phyloP scores from a whole-genome alignment of 192 early-diverging fungal genomes.

The Piromyces sp. region DNA sequence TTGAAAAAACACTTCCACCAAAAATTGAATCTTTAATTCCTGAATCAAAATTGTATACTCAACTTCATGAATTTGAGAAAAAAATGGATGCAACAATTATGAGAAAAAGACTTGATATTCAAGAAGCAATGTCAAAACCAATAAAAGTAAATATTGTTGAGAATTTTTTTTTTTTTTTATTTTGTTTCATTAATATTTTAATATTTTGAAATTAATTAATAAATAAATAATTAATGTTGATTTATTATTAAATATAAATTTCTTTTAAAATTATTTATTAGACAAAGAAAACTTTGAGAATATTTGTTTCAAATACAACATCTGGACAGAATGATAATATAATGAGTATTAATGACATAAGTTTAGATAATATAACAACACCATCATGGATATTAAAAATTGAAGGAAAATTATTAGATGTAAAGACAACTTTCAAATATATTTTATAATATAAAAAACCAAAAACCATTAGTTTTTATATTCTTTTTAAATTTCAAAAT shows the following conservation, averaged over 20 bases:
- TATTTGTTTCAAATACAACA: not conserved
- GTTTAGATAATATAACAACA: not conserved
- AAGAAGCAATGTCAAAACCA: slow-evolving; percentile 62
- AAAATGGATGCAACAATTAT: slow-evolving; percentile 75
- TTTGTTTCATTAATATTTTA: too few relatives aligned
- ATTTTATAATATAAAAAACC: too few relatives aligned
- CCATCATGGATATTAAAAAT: not conserved
- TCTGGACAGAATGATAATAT: not conserved
- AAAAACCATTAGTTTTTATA: too few relatives aligned
- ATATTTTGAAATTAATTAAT: too few relatives aligned
- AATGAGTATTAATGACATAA: not conserved
- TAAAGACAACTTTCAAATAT: not conserved
- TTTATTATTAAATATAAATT: too few relatives aligned
- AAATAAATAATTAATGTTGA: too few relatives aligned
- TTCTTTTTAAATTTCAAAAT: too few relatives aligned
- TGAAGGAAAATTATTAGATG: not conserved
- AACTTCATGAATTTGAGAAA: slow-evolving; percentile 75
- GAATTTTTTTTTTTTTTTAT: too few relatives aligned
- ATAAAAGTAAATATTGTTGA: slow-evolving; percentile 24
- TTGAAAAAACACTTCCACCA: not conserved
- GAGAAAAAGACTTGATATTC: slow-evolving; percentile 75
- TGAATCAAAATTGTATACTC: slow-evolving; percentile 73
- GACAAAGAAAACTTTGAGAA: not conserved
- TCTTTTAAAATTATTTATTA: not conserved
- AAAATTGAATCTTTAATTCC: slow-evolving; percentile 80